Conservation (phyloP, 176 grass and related monocot species). For the Musa acuminata region DNA sequence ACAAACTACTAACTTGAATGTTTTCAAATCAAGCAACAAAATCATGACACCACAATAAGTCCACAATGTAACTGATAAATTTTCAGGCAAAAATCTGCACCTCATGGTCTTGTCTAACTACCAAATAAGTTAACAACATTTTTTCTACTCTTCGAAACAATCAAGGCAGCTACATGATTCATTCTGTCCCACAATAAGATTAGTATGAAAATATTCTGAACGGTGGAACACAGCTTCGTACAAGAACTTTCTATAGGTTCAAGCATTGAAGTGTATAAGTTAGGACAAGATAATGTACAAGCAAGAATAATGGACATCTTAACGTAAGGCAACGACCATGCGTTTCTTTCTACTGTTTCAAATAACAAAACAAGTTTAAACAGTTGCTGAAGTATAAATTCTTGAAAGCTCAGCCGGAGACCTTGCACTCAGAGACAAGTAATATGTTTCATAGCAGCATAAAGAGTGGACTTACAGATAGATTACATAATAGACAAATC, state of each 20-base stretch:
- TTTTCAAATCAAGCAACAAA: neutral
- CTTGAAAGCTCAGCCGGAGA: neutral
- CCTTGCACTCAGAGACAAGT: neutral
- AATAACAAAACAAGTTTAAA: neutral
- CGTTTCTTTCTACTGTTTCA: neutral
- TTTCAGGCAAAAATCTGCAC: neutral
- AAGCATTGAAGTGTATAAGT: neutral
- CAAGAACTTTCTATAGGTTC: neutral
- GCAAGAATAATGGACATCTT: neutral
- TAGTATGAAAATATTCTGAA: neutral
- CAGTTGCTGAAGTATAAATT: neutral
- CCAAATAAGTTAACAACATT: too few species aligned
- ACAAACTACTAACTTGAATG: neutral
- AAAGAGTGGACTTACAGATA: neutral
- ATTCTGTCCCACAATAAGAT: neutral
- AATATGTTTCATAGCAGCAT: neutral
- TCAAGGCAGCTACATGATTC: neutral
- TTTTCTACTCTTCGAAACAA: too few species aligned
- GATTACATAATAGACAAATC: too few species aligned
- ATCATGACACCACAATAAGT: neutral
- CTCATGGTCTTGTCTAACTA: neutral
- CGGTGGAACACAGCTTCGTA: neutral
- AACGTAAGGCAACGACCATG: neutral
- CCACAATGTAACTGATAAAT: neutral
- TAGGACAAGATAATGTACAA: neutral